Base-by-base conservation (phyloP, 2,329 filamentous ascomycete genomes). In the Mycosphaerella sp. region DNA sequence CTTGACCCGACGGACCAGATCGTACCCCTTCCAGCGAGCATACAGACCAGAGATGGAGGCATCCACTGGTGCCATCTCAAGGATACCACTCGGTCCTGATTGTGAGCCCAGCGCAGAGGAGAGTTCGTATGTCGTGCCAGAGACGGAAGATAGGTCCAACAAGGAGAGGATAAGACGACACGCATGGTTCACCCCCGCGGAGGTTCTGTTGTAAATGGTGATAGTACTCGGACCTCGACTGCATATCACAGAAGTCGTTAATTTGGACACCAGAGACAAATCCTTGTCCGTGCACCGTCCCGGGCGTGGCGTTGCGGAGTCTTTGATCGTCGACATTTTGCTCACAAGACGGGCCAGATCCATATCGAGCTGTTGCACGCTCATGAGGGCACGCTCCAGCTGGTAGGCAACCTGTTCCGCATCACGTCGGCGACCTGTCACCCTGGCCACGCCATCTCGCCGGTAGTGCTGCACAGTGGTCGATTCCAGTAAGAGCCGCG, bases 401-500 rank as follows among this genome's bases (percentile, higher is more conserved):
- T 59, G 56, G 11, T 53, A 53, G 9, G 62, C 64, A 39, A 65
- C 57, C 36, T 66, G 63, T 43, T 66, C 62, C 6, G 66, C 65
- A 45, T 66, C 64, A 29, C 57, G 54, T 17, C 61, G 58, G 4
- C 65, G 64, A 26, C 58, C 66, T n/a, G 64, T 66, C 51, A 68
- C 63, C n/a, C 66, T 63, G 26, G 67, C 38, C 10, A 65, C 47
- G 26, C 58, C 55, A 32, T 67, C 60, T 9, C 56, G 58, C 45
- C 51, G 58, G 45, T 62, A 61, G 1, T 55, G 52, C 12, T 58
- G 51, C 10, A 67, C 42, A 31, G 61, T 50, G n/a, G 59, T 59
- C 1, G 57, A 45, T 1, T 59, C 54, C 6, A 59, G 17, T 11
- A 68, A 59, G 9, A 62, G 43, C 36, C 51, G 57, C 7, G 66